Evolutionary conservation across 805 yeast species (phyloP).

Genomic region (Kurtzmaniella fragi): DNA sequence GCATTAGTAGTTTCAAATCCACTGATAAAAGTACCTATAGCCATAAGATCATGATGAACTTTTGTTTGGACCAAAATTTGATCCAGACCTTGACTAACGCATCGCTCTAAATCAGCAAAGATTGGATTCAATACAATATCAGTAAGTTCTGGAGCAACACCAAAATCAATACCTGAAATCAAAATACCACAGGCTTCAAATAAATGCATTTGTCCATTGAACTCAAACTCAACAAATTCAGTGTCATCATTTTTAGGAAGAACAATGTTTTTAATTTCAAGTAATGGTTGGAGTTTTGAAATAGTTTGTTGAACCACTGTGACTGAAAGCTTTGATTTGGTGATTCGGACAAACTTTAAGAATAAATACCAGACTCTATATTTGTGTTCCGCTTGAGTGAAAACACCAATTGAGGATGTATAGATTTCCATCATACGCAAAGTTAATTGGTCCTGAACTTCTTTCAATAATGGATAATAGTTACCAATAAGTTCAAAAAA

Average conservation of each 20-base stretch:
- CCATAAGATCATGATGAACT: constrained; percentile 82
- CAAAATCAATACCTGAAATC: constrained; percentile 41
- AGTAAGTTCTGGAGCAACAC: constrained; percentile 35
- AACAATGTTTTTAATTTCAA: constrained; percentile 54
- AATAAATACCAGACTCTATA: constrained; percentile 88
- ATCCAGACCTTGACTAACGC: constrained; percentile 34
- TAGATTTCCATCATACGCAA: constrained; percentile 69
- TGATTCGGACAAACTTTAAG: constrained; percentile 72
- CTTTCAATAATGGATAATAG: constrained; percentile 58
- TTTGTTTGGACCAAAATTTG: constrained; percentile 52
- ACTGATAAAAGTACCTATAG: constrained; percentile 84
- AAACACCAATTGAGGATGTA: constrained; percentile 76
- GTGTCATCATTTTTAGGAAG: constrained; percentile 53
- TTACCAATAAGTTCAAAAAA: constrained; percentile 84
- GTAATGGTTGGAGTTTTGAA: constrained; percentile 54
- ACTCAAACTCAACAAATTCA: constrained; percentile 44
- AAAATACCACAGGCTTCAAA: constrained; percentile 85
- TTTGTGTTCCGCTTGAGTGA: constrained; percentile 64
- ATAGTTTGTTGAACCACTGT: constrained; percentile 46
- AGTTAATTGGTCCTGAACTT: constrained; percentile 38
- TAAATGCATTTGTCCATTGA: constrained; percentile 74
- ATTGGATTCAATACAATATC: constrained; percentile 72
- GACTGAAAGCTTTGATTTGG: constrained; percentile 55
- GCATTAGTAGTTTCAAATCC: constrained; percentile 62
- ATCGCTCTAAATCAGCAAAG: constrained; percentile 62